Base-by-base conservation (phyloP, 148 eudicot genomes). In the Oxyria digyna region DNA sequence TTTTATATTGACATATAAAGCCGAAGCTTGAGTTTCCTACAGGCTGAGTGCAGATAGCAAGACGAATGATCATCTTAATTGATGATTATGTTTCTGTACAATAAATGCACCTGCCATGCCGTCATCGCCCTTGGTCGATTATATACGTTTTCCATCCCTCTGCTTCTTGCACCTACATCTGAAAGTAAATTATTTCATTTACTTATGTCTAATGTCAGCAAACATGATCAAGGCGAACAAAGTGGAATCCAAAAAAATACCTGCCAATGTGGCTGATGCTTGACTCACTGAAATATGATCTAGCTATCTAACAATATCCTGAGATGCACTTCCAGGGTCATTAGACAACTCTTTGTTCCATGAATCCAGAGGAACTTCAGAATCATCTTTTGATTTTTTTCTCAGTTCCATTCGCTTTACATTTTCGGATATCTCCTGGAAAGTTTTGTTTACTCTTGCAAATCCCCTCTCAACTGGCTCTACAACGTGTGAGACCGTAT, bases 391-490 rank as follows among this genome's bases (percentile, higher is more conserved):
- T 18, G 96, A 74, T 27, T 76, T 86, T 78, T 77, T 86, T 77
- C 81, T 84, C 67, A 74, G 82, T 77, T 89, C 90, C n/a, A 79
- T 64, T 54, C 81, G 79, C 79, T 83, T 89, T 24, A 89, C 86
- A 67, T 87, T 93, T 75, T 93, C 96, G 11, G 98, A 89, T 84
- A 93, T 89, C 65, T 87, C 82, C 40, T 86, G 91, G 75, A 93
- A 85, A 13, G 89, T 93, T 80, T 62, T 80, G 57, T 93, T 93
- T 66, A 93, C 84, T 69, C 79, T 93, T 17, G 98, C 87, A 71
- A 93, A 73, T 32, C 98, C 96, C 77, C 98, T 83, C 78, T 93
- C 98, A 40, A 93, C 96, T 15, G 98, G 98, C 74, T 93, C 95
- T 20, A 87, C 96, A 50, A 93, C 96, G 65, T 93, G 98, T 10